Percentiles rank a stretch among this genome's conserved stretches.
These are phyloP conservation scores for Rutstroemia sp. DNA, from an alignment of 2,329 filamentous ascomycete species.

Conservation along the genomic window DNA sequence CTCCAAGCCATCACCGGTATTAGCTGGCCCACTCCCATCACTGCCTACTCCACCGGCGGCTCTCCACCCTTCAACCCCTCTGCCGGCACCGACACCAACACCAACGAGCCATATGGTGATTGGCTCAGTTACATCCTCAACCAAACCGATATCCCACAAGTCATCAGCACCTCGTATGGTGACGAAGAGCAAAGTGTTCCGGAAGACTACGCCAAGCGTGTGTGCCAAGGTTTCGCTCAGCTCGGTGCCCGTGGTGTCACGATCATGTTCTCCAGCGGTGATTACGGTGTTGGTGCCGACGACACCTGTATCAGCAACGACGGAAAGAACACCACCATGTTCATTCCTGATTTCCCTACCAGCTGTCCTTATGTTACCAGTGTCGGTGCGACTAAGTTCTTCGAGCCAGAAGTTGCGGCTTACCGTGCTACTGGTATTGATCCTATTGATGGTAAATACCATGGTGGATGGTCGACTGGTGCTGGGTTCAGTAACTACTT, in stretches of 20 bases:
- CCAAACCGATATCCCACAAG: constrained; percentile 41
- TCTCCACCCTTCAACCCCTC: constrained; percentile 44
- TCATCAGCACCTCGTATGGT: constrained; percentile 50
- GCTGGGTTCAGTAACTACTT: constrained; percentile 49
- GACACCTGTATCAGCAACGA: constrained; percentile 44
- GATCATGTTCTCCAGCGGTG: constrained; percentile 44
- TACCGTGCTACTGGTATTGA: constrained; percentile 23
- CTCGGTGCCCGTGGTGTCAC: constrained; percentile 47
- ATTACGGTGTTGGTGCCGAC: constrained; percentile 38
- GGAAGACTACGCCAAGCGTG: constrained; percentile 41
- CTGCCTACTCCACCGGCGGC: constrained; percentile 48
- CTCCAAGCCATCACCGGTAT: constrained; percentile 47
- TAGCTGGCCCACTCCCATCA: constrained; percentile 44
- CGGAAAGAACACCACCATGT: constrained; percentile 45
- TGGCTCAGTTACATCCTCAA: constrained; percentile 44
- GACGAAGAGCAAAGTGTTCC: constrained; percentile 53
- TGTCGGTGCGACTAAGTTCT: constrained; percentile 17
- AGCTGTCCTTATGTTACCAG: constrained; percentile 30
- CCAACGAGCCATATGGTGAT: constrained; percentile 49
- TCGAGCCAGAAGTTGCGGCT: constrained; percentile 22
- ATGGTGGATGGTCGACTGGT: constrained; percentile 33
- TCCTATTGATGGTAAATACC: constrained; percentile 29
- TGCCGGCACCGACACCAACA: constrained; percentile 27
- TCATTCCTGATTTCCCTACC: constrained; percentile 48
- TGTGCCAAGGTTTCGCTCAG: constrained; percentile 47